Percentiles rank a stretch among this genome's conserved stretches.
These are phyloP conservation scores for Monsonia emarginata DNA, from an alignment of 441 rosid species.

Conservation along the genomic window DNA sequence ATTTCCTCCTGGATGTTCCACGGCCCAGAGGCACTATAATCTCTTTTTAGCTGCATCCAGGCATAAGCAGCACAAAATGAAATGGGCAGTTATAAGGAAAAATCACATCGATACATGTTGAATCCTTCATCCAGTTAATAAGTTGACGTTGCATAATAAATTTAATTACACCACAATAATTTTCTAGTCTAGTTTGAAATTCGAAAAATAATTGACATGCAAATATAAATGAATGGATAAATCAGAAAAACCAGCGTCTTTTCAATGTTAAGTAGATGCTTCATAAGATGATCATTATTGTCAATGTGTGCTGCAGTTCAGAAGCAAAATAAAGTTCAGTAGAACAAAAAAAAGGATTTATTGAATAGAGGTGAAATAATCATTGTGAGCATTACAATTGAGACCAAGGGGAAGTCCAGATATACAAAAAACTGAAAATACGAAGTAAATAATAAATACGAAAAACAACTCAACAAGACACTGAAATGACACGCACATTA, in stretches of 20 bases:
- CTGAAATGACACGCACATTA: background rate
- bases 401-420: background rate
- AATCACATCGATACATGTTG: background rate
- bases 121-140: background rate
- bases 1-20: slow-evolving; percentile 84
- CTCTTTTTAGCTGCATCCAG: slow-evolving; percentile 45
- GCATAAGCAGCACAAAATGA: slow-evolving; percentile 15
- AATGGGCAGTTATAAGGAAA: slow-evolving; percentile 14
- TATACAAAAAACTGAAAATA: background rate
- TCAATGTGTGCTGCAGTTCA: too few relatives aligned
- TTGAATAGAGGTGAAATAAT: background rate
- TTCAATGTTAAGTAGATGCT: too few relatives aligned
- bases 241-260: too few relatives aligned
- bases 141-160: background rate
- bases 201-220: too few relatives aligned
- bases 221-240: too few relatives aligned
- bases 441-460: background rate
- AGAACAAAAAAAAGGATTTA: too few relatives aligned
- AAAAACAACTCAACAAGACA: background rate
- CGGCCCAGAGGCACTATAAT: slow-evolving; percentile 39
- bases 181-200: background rate
- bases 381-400: background rate
- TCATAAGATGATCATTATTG: too few relatives aligned
- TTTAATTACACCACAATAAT: background rate
- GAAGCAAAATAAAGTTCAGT: too few relatives aligned